A percentile compares a stretch with the other conserved stretches of the same genome.
phyloP scores from a whole-genome alignment of 495 filamentous ascomycete species.

The Hypoxylon fragiforme region DNA sequence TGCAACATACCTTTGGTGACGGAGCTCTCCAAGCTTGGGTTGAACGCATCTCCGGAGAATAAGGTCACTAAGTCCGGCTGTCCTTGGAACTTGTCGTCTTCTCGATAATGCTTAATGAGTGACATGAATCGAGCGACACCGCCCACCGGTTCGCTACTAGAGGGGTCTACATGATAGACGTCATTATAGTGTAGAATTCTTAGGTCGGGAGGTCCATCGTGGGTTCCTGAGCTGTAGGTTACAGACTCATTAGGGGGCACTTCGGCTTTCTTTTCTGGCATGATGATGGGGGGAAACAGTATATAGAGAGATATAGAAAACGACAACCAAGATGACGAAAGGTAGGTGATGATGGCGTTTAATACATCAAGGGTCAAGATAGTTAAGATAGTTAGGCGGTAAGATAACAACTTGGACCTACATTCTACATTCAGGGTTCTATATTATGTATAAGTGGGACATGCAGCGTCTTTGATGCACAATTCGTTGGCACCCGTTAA shows the following conservation, averaged over 20 bases:
- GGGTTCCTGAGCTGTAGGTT: slow-evolving; percentile 57
- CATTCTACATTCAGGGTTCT: too few relatives aligned
- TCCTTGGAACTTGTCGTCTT: slow-evolving; percentile 55
- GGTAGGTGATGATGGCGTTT: background rate
- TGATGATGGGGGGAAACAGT: background rate
- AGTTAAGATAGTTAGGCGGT: too few relatives aligned
- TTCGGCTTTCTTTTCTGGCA: slow-evolving; percentile 23
- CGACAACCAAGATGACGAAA: background rate
- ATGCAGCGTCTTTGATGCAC: background rate
- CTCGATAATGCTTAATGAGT: slow-evolving; percentile 73
- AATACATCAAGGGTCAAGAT: too few relatives aligned
- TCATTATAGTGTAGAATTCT: slow-evolving; percentile 90
- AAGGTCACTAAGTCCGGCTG: slow-evolving; percentile 73
- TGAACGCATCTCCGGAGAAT: slow-evolving; percentile 92
- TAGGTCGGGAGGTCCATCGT: slow-evolving; percentile 63
- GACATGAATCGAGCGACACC: slow-evolving; percentile 79
- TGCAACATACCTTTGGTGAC: slow-evolving; percentile 73
- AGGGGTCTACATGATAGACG: slow-evolving; percentile 79
- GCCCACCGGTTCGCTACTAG: slow-evolving; percentile 78
- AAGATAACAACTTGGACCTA: too few relatives aligned
- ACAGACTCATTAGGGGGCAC: slow-evolving; percentile 36
- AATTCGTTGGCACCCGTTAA: slow-evolving; percentile 17
- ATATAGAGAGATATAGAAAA: background rate
- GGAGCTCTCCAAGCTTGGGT: slow-evolving; percentile 82
- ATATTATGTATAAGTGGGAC: background rate